phyloP scores from a whole-genome alignment of 208 protist species.

The Trypanosoma caninum region DNA sequence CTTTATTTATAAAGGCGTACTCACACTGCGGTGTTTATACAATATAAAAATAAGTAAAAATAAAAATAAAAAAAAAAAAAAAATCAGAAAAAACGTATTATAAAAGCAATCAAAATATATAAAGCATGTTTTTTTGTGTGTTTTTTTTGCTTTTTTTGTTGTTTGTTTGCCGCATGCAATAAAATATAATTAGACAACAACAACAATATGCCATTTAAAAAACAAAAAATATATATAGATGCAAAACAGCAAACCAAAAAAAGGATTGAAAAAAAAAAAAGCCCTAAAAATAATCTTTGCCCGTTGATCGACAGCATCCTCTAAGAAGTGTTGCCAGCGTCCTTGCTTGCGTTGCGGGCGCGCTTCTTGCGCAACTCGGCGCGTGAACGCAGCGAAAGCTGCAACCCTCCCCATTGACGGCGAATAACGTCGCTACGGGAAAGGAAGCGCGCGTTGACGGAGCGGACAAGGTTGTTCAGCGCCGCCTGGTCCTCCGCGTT shows the following conservation, averaged over 20 bases:
- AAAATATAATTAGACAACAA: too few relatives aligned
- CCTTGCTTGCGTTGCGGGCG: constrained; percentile 55
- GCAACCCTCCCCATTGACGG: constrained; percentile 93
- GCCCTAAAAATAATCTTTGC: neutral
- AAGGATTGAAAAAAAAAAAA: neutral
- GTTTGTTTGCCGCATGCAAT: too few relatives aligned
- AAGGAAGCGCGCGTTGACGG: constrained; percentile 94
- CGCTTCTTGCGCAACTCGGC: constrained; percentile 86
- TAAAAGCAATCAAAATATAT: too few relatives aligned
- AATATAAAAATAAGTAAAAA: too few relatives aligned
- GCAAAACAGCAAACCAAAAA: too few relatives aligned
- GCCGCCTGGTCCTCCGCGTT: constrained; percentile 91
- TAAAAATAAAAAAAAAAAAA: too few relatives aligned
- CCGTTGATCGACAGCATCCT: constrained; percentile 28
- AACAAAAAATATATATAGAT: neutral
- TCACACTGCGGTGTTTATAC: too few relatives aligned
- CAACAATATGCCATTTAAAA: neutral
- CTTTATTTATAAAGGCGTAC: too few relatives aligned
- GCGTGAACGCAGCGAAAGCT: constrained; percentile 80
- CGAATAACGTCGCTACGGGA: constrained; percentile 88
- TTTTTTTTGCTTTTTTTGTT: too few relatives aligned
- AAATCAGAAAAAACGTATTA: too few relatives aligned
- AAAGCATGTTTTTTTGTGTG: too few relatives aligned
- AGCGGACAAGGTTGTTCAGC: constrained; percentile 92
- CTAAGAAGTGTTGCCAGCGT: too few relatives aligned